Evolutionary conservation across 345 rosid genomes (phyloP).

Genomic region (Anacardium occidentale): DNA sequence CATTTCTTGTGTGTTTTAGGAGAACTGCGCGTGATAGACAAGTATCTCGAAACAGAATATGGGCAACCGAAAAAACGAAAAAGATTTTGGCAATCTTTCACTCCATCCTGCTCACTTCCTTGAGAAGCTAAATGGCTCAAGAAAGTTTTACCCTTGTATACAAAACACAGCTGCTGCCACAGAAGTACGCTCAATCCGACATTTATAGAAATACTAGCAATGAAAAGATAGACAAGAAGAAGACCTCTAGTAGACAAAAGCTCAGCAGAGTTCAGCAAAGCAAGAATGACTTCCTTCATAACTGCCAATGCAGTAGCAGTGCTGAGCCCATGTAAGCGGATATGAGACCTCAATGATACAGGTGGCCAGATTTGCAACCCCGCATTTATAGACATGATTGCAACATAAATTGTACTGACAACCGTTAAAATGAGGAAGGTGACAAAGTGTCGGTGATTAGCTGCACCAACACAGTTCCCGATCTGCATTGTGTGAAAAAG

Average conservation of each 20-base stretch:
- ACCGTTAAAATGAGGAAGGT: conserved; percentile 71
- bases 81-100: conserved; percentile 63
- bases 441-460: conserved; percentile 64
- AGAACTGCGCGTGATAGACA: conserved; percentile 44
- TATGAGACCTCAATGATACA: conserved; percentile 19
- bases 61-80: conserved; percentile 77
- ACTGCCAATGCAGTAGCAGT: conserved; percentile 32
- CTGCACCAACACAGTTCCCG: conserved; percentile 94
- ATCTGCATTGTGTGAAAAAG: conserved; percentile 53
- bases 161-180: conserved; percentile 81
- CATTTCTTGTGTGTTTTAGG: conserved; percentile 63
- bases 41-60: conserved; percentile 42
- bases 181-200: conserved; percentile 68
- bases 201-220: conserved; percentile 68
- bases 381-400: conserved; percentile 44
- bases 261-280: conserved; percentile 48
- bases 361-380: conserved; percentile 59
- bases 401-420: conserved; percentile 45
- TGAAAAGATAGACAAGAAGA: conserved; percentile 68
- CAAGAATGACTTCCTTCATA: conserved; percentile 47
- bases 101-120: conserved; percentile 46
- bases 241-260: conserved; percentile 65
- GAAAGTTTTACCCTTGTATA: conserved; percentile 75
- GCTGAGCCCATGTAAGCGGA: conserved; percentile 14
- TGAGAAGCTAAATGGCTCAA: conserved; percentile 60